Conservation (phyloP, 148 eudicot genomes). For the Polygonum maritimum region DNA sequence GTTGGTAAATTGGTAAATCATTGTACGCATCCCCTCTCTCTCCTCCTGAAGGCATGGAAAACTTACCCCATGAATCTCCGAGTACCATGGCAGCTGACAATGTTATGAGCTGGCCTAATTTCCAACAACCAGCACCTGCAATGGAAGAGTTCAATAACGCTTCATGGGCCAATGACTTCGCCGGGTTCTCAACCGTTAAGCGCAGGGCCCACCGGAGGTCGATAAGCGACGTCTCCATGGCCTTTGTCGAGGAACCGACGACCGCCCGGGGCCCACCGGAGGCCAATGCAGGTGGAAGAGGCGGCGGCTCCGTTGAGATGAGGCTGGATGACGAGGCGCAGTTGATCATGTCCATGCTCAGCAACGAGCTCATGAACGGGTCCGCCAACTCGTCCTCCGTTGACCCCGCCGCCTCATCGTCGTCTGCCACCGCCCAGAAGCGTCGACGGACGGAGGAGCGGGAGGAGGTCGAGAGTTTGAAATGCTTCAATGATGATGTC, state of each 20-base stretch:
- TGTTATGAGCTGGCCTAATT: background rate
- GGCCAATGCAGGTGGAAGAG: background rate
- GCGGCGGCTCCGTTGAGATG: slow-evolving; percentile 29
- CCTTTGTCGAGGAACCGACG: slow-evolving; percentile 40
- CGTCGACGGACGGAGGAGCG: background rate
- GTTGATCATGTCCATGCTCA: slow-evolving; percentile 56
- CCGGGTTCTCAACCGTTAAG: slow-evolving; percentile 54
- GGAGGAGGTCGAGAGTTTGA: background rate
- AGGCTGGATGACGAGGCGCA: slow-evolving; percentile 71
- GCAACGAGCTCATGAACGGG: slow-evolving; percentile 19
- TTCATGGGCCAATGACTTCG: slow-evolving; percentile 77
- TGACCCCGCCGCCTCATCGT: slow-evolving; percentile 54
- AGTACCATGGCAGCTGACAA: background rate
- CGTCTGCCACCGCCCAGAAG: slow-evolving; percentile 22
- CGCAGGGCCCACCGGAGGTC: slow-evolving; percentile 66
- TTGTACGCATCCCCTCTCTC: background rate
- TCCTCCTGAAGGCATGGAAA: background rate
- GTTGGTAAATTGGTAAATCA: background rate
- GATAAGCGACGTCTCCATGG: slow-evolving; percentile 55
- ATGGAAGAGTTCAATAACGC: background rate
- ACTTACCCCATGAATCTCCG: slow-evolving; percentile 1
- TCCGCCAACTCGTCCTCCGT: slow-evolving; percentile 27
- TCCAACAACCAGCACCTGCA: background rate
- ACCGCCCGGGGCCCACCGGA: background rate
- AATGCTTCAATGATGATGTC: background rate